Evolutionary conservation across 1,284 basidiomycete genomes (phyloP).

Genomic region (Earliella scabrosa): DNA sequence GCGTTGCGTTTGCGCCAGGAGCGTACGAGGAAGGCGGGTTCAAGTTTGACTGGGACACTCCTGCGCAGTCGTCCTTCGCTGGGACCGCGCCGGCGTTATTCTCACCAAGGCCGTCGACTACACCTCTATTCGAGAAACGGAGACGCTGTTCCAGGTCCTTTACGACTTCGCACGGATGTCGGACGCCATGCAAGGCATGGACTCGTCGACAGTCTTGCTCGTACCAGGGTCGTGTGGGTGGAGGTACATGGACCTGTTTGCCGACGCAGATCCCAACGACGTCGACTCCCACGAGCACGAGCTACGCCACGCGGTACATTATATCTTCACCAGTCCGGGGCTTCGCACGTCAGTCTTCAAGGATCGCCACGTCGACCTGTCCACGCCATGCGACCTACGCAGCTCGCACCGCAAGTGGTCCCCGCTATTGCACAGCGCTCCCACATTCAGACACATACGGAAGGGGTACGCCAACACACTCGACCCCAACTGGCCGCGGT

Average conservation of each 20-base stretch:
- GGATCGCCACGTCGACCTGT: not conserved
- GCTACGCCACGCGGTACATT: no score
- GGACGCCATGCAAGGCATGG: conserved; percentile 3
- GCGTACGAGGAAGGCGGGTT: no score
- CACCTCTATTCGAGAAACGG: not conserved
- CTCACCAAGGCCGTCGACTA: conserved; percentile 14
- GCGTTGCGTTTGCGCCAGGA: no score
- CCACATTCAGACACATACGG: conserved; percentile 7
- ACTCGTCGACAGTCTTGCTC: conserved; percentile 2
- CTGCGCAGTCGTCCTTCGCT: no score
- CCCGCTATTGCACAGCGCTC: not conserved
- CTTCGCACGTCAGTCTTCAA: not conserved
- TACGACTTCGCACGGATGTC: not conserved
- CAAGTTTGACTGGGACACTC: no score
- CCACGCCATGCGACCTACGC: not conserved
- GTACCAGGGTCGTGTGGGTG: not conserved
- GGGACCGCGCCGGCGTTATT: conserved; percentile 22
- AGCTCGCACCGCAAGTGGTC: no score
- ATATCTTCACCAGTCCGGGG: not conserved
- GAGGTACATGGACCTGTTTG: not conserved
- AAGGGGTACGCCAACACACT: conserved; percentile 4
- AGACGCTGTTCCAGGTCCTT: not conserved
- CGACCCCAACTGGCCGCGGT: not conserved
- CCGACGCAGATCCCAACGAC: not conserved
- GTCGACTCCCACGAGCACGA: not conserved